phyloP scores from a whole-genome alignment of 2,329 filamentous ascomycete genomes.

The Verruconis gallopava region DNA sequence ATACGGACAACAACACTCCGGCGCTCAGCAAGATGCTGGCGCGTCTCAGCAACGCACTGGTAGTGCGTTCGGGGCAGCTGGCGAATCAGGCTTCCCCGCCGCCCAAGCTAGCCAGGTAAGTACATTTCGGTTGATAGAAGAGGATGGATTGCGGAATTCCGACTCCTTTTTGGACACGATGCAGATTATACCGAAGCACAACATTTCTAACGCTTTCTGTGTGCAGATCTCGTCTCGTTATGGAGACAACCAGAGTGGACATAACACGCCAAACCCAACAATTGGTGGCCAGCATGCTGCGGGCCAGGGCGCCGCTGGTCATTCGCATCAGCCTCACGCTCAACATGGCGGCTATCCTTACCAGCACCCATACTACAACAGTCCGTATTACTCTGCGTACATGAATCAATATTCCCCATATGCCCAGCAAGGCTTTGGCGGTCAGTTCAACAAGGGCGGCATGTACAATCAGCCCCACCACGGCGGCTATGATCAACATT shows the following conservation, averaged over 20 bases:
- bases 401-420: constrained; percentile 48
- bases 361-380: constrained; percentile 46
- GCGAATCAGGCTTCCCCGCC: constrained; percentile 49
- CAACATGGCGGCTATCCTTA: constrained; percentile 38
- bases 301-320: constrained; percentile 34
- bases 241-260: constrained; percentile 70
- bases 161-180: not conserved
- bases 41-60: constrained; percentile 63
- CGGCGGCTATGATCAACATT: constrained; percentile 47
- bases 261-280: constrained; percentile 79
- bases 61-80: constrained; percentile 56
- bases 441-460: constrained; percentile 40
- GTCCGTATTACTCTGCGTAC: constrained; percentile 50
- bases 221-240: constrained; percentile 50
- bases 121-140: constrained; percentile 9
- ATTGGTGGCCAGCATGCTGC: constrained; percentile 45
- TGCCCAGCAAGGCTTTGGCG: constrained; percentile 35
- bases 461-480: constrained; percentile 53
- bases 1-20: constrained; percentile 41
- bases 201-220: constrained; percentile 4
- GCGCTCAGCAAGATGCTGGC: constrained; percentile 61
- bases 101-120: constrained; percentile 46
- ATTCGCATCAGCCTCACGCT: constrained; percentile 26
- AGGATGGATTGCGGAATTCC: not conserved
- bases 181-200: not conserved